Evolutionary conservation across 768 basidiomycete species (phyloP), one percentile per base, ranked within the genome.

Genomic region (Kwoniella dejecticola): DNA sequence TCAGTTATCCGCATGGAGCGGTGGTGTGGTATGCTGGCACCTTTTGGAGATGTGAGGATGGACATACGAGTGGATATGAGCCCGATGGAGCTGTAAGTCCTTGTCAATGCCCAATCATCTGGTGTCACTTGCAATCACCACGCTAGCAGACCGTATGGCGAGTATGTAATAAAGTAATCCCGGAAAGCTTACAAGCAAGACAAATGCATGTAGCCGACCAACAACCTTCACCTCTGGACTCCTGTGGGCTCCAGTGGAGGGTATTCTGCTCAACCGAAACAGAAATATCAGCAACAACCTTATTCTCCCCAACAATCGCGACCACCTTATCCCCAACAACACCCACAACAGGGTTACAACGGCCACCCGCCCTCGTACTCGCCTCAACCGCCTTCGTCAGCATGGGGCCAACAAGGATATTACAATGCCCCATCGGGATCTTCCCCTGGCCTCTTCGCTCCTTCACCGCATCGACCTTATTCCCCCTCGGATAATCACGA

Each of bases 181-280:
- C 26, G 26, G 7, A 29, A 19, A 21, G 15, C 50, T 40, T 33
- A 26, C 31, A 40, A 24, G 13, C 17, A 38, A 4, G 30, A 24
- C 21, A 4, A 8, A 38, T 5, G 30, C 1, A 13, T 13, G 10
- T 50, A 73, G 71, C 71, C 71, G 1, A 58, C 67, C 10, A 36
- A 44, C 24, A 68, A 66, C 40, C 41, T 73, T 13, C 64, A 73
- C 55, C 63, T 73, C 4, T 73, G 71, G 71, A 73, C 71, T 40
- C 71, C 71, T 0, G 42, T 73, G 6, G 58, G 57, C 7, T 62
- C 64, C 3, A 58, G 23, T 23, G 48, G 44, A 1, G 24, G 33
- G 23, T 42, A 52, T 42, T 7, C 60, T 21, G 30, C 41, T 42
- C 27, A 52, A 15, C 23, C 38, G 1, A 26, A 41, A 31, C 49